Base-by-base conservation (phyloP, 192 early-diverging fungal species). In the Neocallimastix lanati region DNA sequence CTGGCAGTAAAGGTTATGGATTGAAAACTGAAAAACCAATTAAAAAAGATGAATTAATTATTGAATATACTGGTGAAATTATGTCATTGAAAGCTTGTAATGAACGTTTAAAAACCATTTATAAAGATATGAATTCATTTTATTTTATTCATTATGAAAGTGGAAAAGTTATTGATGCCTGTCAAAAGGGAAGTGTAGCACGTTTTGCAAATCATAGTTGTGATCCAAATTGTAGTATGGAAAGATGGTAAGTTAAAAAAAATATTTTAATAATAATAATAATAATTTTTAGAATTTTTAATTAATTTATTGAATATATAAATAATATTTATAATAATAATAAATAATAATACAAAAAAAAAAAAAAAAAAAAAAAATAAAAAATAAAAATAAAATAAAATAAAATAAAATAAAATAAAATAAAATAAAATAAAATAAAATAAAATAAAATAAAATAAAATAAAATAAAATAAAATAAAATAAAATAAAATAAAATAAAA, bases 121-220 rank as follows among this genome's bases (percentile, higher is more conserved):
- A 95, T 82, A 84, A 83, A 37, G 84, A 88, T 36, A 83, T 86
- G 29, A 84, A 87, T 27, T 90, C 92, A 80, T 88, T 94, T 82
- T 96, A 96, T 81, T 94, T 96, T 82, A 82, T 96, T 28, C 89
- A 92, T 77, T 95, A 93, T 80, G 86, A 87, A 40, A 82, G 86
- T 14, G 88, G 89, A 4, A 93, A 94, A 78, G 94, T 96, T 25
- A 87, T 96, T 28, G 94, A 96, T 85, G 94, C 88, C 21, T 88
- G 87, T 40, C 78, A 85, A 77, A 93, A 93, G 77, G 94, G 94
- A 12, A 93, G 92, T 13, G 88, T 90, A 13, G 94, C 94, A 58
- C 85, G 94, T 50, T 96, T 94, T 83, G 89, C 94, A 21, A 96
- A 96, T 80, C 94, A 95, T 81, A 88, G 89, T 28, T 96, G 94